Percentiles rank a stretch among this genome's conserved stretches.
Evolutionary conservation across 768 basidiomycete genomes (phyloP).

Genomic region (Fibroporia radiculosa): DNA sequence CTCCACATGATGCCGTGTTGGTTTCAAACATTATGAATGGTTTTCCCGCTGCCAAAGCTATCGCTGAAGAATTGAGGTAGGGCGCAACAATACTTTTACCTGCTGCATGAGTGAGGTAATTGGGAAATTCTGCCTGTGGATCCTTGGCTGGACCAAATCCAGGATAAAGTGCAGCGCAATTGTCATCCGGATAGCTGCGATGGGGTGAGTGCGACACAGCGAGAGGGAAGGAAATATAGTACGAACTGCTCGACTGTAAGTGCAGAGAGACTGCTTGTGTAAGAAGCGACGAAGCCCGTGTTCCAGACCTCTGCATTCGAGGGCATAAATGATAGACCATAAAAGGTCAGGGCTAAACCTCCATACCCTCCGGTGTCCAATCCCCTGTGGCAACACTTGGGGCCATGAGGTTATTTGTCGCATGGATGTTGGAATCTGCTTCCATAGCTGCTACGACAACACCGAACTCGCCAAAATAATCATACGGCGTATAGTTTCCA

Average conservation of each 20-base stretch:
- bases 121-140: slow-evolving; percentile 32
- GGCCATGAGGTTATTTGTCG: slow-evolving; percentile 23
- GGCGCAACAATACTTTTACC: slow-evolving; percentile 27
- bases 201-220: background rate
- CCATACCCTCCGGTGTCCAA: slow-evolving; percentile 22
- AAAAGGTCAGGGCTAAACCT: background rate
- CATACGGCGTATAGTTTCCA: slow-evolving; percentile 17
- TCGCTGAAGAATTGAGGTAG: slow-evolving; percentile 29
- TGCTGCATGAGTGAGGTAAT: slow-evolving; percentile 37
- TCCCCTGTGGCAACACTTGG: slow-evolving; percentile 24
- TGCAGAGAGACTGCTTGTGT: slow-evolving; percentile 27
- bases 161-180: slow-evolving; percentile 23
- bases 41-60: slow-evolving; percentile 26
- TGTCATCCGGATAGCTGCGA: slow-evolving; percentile 30
- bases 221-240: background rate
- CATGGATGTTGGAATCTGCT: slow-evolving; percentile 14
- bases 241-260: slow-evolving; percentile 34
- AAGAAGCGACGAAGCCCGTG: slow-evolving; percentile 22
- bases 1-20: slow-evolving; percentile 46
- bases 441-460: slow-evolving; percentile 18
- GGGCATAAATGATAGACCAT: background rate
- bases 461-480: slow-evolving; percentile 27
- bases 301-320: slow-evolving; percentile 20
- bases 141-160: slow-evolving; percentile 18
- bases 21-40: slow-evolving; percentile 50